A percentile compares a stretch with the other conserved stretches of the same genome.
These are phyloP conservation scores for Globisporangium abappressorium DNA, from an alignment of 352 stramenopile species.

Conservation along the genomic window DNA sequence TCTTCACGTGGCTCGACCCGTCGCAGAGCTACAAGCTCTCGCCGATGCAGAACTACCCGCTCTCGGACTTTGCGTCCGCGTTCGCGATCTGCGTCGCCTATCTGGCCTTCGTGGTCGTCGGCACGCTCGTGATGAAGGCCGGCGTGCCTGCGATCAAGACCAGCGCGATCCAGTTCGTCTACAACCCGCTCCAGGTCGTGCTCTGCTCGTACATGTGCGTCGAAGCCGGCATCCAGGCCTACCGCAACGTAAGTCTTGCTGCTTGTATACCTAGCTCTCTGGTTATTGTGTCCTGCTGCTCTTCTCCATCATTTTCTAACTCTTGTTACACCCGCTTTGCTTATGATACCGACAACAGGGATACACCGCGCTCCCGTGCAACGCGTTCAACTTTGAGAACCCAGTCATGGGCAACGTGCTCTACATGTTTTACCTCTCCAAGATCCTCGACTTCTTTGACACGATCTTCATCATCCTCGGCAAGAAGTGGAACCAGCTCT, in stretches of 20 bases:
- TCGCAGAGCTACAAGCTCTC: slow-evolving; percentile 45
- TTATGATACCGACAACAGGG: slow-evolving; percentile 17
- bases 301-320: background rate
- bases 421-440: slow-evolving; percentile 99
- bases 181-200: slow-evolving; percentile 97
- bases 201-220: slow-evolving; percentile 97
- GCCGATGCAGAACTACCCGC: slow-evolving; percentile 36
- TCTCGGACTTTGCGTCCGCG: slow-evolving; percentile 53
- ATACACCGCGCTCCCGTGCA: slow-evolving; percentile 93
- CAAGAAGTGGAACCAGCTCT: slow-evolving; percentile 98
- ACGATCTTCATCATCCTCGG: slow-evolving; percentile 98
- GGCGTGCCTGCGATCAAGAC: slow-evolving; percentile 76
- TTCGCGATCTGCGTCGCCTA: slow-evolving; percentile 63
- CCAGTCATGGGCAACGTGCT: slow-evolving; percentile 94
- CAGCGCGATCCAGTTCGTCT: slow-evolving; percentile 91
- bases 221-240: slow-evolving; percentile 90
- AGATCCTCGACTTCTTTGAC: slow-evolving; percentile 92
- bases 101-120: slow-evolving; percentile 63
- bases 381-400: slow-evolving; percentile 85
- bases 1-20: slow-evolving; percentile 52
- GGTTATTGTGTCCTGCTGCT: background rate
- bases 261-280: background rate
- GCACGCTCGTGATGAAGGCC: slow-evolving; percentile 75
- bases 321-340: no score
- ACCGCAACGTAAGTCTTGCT: slow-evolving; percentile 66